Percentiles rank a stretch among this genome's conserved stretches.
Evolutionary conservation across 495 filamentous ascomycete species (phyloP).

Genomic region (Hypoxylon fuscum): DNA sequence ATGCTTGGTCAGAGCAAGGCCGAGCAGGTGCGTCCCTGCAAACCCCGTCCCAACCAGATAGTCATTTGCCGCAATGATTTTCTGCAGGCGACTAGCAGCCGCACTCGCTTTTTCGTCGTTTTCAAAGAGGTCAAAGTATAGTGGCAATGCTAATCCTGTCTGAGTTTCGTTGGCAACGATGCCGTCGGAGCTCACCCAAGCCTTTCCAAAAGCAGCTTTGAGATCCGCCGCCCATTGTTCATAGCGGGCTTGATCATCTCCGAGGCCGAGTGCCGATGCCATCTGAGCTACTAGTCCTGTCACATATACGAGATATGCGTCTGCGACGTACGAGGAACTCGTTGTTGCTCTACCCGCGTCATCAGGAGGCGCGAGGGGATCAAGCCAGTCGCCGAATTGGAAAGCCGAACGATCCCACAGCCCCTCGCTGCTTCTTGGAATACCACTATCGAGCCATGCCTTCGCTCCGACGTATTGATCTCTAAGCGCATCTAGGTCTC

Average conservation of each 20-base stretch:
- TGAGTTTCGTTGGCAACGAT: conserved; percentile 57
- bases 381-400: conserved; percentile 64
- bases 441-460: conserved; percentile 58
- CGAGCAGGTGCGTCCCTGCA: conserved; percentile 61
- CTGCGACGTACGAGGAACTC: conserved; percentile 54
- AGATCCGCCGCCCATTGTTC: conserved; percentile 37
- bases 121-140: conserved; percentile 53
- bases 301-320: conserved; percentile 62
- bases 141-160: conserved; percentile 55
- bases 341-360: conserved; percentile 52
- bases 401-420: conserved; percentile 49
- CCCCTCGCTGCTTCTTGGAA: conserved; percentile 51
- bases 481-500: conserved; percentile 52
- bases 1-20: conserved; percentile 51
- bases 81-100: conserved; percentile 48
- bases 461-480: conserved; percentile 56
- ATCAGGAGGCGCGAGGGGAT: conserved; percentile 57
- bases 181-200: conserved; percentile 53
- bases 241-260: conserved; percentile 43
- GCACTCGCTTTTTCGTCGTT: conserved; percentile 2
- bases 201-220: conserved; percentile 48
- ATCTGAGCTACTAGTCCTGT: conserved; percentile 47
- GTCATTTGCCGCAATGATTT: conserved; percentile 49
- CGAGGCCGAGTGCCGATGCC: conserved; percentile 43
- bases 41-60: conserved; percentile 64